phyloP scores from a whole-genome alignment of 768 basidiomycete species.

The Filobasidium wieringae region DNA sequence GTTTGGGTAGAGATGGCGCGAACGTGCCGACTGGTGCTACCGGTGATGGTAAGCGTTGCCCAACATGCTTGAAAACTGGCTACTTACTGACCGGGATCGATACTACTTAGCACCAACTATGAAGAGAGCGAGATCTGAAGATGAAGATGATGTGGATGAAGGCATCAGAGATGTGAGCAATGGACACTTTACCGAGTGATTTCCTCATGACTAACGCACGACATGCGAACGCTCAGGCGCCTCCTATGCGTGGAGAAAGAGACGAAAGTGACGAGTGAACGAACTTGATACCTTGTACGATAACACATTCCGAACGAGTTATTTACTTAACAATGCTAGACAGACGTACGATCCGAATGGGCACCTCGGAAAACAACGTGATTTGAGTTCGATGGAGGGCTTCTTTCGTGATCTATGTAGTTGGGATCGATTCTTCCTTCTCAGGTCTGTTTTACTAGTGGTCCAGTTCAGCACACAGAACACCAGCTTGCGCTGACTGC shows the following conservation, averaged over 20 bases:
- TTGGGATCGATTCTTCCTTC: too few species aligned
- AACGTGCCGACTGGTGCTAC: conserved; percentile 27
- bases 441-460: too few species aligned
- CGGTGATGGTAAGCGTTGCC: not conserved
- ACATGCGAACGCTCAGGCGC: not conserved
- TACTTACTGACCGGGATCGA: not conserved
- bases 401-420: too few species aligned
- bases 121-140: conserved; percentile 23
- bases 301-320: too few species aligned
- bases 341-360: too few species aligned
- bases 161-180: conserved; percentile 25
- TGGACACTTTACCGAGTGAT: conserved; percentile 1
- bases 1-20: conserved; percentile 25
- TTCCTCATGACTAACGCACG: not conserved
- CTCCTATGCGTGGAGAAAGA: conserved; percentile 22
- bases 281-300: too few species aligned
- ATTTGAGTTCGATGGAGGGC: too few species aligned
- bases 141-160: conserved; percentile 26
- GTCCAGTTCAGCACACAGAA: too few species aligned
- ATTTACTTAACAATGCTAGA: too few species aligned
- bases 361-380: too few species aligned
- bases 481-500: too few species aligned
- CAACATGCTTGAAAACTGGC: not conserved
- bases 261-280: conserved; percentile 20
- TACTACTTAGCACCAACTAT: not conserved